Conservation (phyloP, 1,284 basidiomycete genomes). For the Tylopilus orsonianus region DNA sequence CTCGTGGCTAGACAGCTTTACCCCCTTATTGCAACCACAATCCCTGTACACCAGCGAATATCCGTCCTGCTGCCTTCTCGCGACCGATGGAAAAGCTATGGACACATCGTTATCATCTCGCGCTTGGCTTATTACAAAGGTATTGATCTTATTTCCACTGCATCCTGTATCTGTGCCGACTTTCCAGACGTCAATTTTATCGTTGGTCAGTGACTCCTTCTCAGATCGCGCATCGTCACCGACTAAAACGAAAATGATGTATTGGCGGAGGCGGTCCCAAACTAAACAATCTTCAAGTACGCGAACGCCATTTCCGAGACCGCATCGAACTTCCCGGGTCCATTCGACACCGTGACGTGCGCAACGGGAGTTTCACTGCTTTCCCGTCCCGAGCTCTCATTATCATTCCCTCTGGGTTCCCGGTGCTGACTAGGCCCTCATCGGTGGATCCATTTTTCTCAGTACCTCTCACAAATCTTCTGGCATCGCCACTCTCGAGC, state of each 20-base stretch:
- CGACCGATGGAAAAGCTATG: not conserved
- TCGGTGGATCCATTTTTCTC: constrained; percentile 87
- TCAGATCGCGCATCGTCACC: not conserved
- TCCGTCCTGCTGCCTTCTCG: constrained; percentile 1
- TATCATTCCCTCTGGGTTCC: not conserved
- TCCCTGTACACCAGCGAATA: constrained; percentile 63
- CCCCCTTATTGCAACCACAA: constrained; percentile 52
- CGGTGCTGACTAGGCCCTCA: constrained; percentile 60
- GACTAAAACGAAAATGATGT: no score
- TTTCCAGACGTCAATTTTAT: constrained; percentile 89
- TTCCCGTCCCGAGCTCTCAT: no score
- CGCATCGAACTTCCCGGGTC: constrained; percentile 87
- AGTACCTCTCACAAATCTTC: constrained; percentile 97
- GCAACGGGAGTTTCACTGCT: constrained; percentile 51
- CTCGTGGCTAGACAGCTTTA: constrained; percentile 88
- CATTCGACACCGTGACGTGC: constrained; percentile 80
- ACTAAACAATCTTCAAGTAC: constrained; percentile 94
- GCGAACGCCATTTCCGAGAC: constrained; percentile 91
- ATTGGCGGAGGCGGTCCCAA: constrained; percentile 93
- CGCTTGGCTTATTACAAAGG: constrained; percentile 97
- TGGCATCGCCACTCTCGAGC: constrained; percentile 95
- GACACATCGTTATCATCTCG: constrained; percentile 89
- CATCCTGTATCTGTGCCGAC: constrained; percentile 83
- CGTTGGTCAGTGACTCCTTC: constrained; percentile 57
- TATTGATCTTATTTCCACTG: constrained; percentile 91